Evolutionary conservation across 2,329 filamentous ascomycete species (phyloP), one percentile per base, ranked within the genome.

Genomic region (Calonectria hawksworthii): DNA sequence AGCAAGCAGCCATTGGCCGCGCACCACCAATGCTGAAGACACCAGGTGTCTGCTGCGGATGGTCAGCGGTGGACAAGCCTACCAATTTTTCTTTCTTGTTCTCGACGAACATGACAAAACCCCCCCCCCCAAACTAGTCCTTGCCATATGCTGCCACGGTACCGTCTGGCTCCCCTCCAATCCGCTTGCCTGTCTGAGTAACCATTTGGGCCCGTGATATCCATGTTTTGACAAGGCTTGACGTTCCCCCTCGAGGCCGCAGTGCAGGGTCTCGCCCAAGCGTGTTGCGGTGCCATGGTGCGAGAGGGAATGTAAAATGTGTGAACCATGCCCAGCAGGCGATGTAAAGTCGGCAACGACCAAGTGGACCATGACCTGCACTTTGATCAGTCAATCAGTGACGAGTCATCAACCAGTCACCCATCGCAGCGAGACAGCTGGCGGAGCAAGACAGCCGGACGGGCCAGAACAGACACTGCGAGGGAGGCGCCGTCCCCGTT

Each of bases 401-500:
- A 51, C 26, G 44, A 72, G 64, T 36, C 47, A 28, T 41, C 61
- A 36, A 32, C 7, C 23, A n/a, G 36, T 44, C 38, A 66, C 36
- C 23, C 34, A 21, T 67, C 28, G 47, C 64, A 21, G 34, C 26
- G 36, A 68, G 64, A 68, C 26, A 52, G 18, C 34, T 68, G 51
- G 51, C 51, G 51, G 52, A 47, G 69, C 51, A 59, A 76, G 54
- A 56, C 54, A 66, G 47, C n/a, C 63, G 18, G 52, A 64, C 68
- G 36, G 32, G 23, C 47, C 47, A 56, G 59, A 50, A 52, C 56
- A 51, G 47, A 70, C 54, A 41, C 28, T n/a, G 32, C 26, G 72
- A 79, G 71, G 75, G 75, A 78, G 74, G 73, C 74, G 77, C 79
- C 74, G 74, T 78, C 68, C 73, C 72, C 74, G 76, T 78, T 80